These are phyloP conservation scores for Cordyceps tenuipes DNA, from an alignment of 2,329 filamentous ascomycete species.

Conservation along the genomic window DNA sequence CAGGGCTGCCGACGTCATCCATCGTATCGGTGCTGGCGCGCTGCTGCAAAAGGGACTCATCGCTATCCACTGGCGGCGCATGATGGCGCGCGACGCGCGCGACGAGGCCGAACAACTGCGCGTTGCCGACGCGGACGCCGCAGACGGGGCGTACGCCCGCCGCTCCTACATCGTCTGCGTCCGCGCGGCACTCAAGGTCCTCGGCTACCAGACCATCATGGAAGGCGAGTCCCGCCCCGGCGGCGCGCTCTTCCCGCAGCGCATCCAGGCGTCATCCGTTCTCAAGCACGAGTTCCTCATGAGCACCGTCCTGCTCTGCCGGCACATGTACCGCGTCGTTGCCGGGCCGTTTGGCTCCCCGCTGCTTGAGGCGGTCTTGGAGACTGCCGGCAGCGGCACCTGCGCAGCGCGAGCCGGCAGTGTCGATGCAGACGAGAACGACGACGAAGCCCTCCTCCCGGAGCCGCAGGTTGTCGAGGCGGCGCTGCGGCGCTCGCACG, in stretches of 20 bases:
- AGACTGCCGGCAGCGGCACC: not conserved
- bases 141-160: not conserved
- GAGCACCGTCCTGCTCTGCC: conserved; percentile 10
- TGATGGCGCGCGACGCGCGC: not conserved
- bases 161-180: conserved; percentile 1
- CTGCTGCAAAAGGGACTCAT: conserved; percentile 10
- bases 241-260: conserved; percentile 6
- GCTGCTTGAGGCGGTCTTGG: not conserved
- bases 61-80: conserved; percentile 4
- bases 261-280: conserved; percentile 7
- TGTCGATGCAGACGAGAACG: not conserved
- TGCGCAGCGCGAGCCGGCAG: not conserved
- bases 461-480: not conserved
- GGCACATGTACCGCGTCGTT: conserved; percentile 7
- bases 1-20: conserved; percentile 3
- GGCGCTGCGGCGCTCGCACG: conserved; percentile 4
- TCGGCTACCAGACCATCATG: conserved; percentile 1
- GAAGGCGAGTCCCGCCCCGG: conserved; percentile 6
- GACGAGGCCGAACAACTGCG: not conserved
- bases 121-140: not conserved
- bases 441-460: not conserved
- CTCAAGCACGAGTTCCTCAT: conserved; percentile 10
- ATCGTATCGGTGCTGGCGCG: not conserved
- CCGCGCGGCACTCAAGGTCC: conserved; percentile 1
- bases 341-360: conserved; percentile 5